Conservation (phyloP, 2,329 filamentous ascomycete genomes). For the Fusarium sacchari region DNA sequence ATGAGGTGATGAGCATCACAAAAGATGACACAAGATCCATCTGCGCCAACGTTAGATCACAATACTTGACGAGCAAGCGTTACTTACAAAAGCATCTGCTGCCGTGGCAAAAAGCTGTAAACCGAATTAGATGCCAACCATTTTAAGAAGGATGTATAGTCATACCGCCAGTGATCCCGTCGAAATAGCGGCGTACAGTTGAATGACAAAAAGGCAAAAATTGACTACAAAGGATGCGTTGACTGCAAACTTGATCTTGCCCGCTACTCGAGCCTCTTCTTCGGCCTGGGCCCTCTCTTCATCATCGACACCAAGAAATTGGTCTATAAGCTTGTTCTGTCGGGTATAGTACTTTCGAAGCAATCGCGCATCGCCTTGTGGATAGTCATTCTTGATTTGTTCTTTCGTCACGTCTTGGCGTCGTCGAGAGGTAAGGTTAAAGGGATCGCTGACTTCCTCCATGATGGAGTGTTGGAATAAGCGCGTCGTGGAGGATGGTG, state of each 20-base stretch:
- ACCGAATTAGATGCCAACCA: neutral
- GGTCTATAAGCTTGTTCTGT: neutral
- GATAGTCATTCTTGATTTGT: neutral
- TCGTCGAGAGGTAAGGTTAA: neutral
- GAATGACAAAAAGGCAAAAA: constrained; percentile 7
- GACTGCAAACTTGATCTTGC: constrained; percentile 5
- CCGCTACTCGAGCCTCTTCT: neutral
- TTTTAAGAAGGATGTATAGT: too few relatives aligned
- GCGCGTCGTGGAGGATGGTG: neutral
- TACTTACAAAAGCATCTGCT: neutral
- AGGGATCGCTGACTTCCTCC: neutral
- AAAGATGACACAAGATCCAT: neutral
- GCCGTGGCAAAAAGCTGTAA: neutral
- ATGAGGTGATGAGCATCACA: neutral
- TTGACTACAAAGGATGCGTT: constrained; percentile 3
- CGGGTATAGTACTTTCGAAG: neutral
- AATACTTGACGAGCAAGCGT: fast-evolving
- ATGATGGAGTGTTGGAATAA: neutral
- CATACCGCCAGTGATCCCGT: neutral
- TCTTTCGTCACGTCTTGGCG: neutral
- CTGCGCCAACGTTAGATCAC: neutral
- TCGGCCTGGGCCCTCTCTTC: neutral
- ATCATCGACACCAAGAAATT: neutral
- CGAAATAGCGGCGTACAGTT: neutral
- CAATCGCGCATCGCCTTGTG: neutral